These are phyloP conservation scores for Hibiscus mutabilis DNA, from an alignment of 345 rosid genomes.

Conservation along the genomic window DNA sequence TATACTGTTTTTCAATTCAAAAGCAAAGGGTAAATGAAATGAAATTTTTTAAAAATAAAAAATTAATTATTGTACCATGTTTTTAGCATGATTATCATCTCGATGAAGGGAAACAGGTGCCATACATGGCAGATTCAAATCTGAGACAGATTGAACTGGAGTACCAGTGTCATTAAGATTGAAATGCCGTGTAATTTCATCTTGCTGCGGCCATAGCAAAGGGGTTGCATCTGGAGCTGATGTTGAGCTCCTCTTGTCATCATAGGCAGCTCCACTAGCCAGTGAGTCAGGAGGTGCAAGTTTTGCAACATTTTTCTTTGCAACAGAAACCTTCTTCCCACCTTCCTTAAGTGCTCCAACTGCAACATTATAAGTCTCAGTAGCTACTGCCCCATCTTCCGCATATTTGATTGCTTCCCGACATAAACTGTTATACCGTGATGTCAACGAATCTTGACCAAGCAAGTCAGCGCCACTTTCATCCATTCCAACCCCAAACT, in stretches of 20 bases:
- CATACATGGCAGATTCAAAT: slow-evolving; percentile 79
- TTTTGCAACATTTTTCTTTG: slow-evolving; percentile 67
- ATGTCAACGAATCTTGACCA: slow-evolving; percentile 42
- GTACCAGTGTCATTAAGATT: slow-evolving; percentile 62
- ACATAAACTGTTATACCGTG: slow-evolving; percentile 69
- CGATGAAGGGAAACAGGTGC: slow-evolving; percentile 80
- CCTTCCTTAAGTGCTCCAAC: slow-evolving; percentile 61
- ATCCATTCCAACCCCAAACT: slow-evolving; percentile 44
- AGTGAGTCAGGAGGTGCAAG: slow-evolving; percentile 53
- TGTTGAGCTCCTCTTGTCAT: slow-evolving; percentile 43
- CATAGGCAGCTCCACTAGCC: slow-evolving; percentile 38
- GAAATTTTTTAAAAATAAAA: neutral
- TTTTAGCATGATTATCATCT: slow-evolving; percentile 70
- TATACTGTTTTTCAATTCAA: neutral
- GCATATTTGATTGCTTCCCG: slow-evolving; percentile 78
- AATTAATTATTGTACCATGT: slow-evolving; percentile 44
- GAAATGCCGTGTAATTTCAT: slow-evolving; percentile 58
- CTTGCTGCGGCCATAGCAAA: slow-evolving; percentile 86
- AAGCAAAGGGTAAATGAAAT: neutral
- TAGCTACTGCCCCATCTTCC: slow-evolving; percentile 73
- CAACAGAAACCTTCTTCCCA: slow-evolving; percentile 54
- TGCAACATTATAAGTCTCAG: slow-evolving; percentile 68
- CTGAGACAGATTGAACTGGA: slow-evolving; percentile 62
- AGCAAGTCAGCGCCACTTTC: slow-evolving; percentile 44
- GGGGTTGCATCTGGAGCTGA: slow-evolving; percentile 63